Evolutionary conservation across 331 rosid species (phyloP).

Genomic region (Acacia pycnantha): DNA sequence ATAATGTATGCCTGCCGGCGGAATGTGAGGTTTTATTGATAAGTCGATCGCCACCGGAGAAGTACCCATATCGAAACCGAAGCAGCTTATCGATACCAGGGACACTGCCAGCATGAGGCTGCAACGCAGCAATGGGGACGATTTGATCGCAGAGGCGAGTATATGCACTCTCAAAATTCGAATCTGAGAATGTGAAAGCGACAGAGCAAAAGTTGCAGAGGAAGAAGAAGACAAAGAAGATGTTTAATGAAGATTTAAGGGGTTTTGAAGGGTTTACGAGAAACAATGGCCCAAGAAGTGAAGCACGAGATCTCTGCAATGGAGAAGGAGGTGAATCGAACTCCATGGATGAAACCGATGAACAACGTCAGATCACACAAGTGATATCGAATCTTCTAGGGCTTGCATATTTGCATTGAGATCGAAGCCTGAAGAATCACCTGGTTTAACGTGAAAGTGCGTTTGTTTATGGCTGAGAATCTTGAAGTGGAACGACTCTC

Average conservation of each 20-base stretch:
- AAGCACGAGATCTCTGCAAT: slow-evolving; percentile 27
- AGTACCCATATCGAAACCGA: slow-evolving; percentile 44
- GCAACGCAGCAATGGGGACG: slow-evolving; percentile 39
- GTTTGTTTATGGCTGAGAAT: background rate
- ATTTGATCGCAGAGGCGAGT: slow-evolving; percentile 47
- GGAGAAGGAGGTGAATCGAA: slow-evolving; percentile 26
- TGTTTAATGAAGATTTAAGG: slow-evolving; percentile 8
- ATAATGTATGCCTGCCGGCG: background rate
- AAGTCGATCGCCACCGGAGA: slow-evolving; percentile 61
- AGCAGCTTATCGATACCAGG: slow-evolving; percentile 26
- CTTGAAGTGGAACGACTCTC: background rate
- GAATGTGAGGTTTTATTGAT: slow-evolving; percentile 32
- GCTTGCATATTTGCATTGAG: background rate
- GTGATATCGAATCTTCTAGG: background rate
- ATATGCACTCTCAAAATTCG: slow-evolving; percentile 31
- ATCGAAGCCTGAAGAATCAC: background rate
- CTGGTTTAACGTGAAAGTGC: background rate
- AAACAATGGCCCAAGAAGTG: background rate
- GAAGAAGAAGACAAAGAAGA: slow-evolving; percentile 25
- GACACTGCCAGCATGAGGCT: background rate
- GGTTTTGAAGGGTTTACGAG: slow-evolving; percentile 25
- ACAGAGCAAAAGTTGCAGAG: background rate
- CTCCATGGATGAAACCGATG: slow-evolving; percentile 42
- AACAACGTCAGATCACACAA: background rate
- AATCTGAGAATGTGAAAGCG: background rate